These are phyloP conservation scores for Silene uniflora DNA, from an alignment of 148 eudicot species.

Conservation along the genomic window DNA sequence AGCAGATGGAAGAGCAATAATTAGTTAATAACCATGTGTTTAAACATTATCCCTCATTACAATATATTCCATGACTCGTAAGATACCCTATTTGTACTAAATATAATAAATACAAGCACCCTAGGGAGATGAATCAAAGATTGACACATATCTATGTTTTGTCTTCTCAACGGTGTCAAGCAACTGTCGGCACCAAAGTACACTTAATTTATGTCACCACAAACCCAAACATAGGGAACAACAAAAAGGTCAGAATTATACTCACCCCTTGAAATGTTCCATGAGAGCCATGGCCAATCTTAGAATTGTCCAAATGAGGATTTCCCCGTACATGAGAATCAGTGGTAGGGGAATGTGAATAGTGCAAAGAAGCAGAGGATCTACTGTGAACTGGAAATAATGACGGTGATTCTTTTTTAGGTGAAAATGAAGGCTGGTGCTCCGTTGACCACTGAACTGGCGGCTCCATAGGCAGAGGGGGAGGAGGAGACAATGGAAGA, in stretches of 20 bases:
- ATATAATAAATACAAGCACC: too few species aligned
- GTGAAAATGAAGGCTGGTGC: slow-evolving; percentile 34
- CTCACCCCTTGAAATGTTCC: slow-evolving; percentile 44
- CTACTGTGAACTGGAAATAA: slow-evolving; percentile 49
- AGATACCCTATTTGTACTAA: too few species aligned
- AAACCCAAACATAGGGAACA: background rate
- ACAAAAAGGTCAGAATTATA: background rate
- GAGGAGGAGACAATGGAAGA: slow-evolving; percentile 76
- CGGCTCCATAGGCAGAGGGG: slow-evolving; percentile 57
- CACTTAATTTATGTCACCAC: background rate
- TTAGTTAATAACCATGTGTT: too few species aligned
- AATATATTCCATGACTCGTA: too few species aligned
- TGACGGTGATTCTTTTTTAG: slow-evolving; percentile 35
- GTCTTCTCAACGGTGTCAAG: too few species aligned
- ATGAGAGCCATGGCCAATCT: slow-evolving; percentile 31
- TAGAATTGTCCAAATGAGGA: slow-evolving; percentile 30
- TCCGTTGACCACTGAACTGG: slow-evolving; percentile 39
- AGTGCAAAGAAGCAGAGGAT: slow-evolving; percentile 32
- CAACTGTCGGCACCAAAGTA: too few species aligned
- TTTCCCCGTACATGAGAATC: slow-evolving; percentile 36
- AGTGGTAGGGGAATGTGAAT: slow-evolving; percentile 34
- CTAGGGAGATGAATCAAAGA: too few species aligned
- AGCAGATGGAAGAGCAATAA: too few species aligned
- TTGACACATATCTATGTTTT: too few species aligned
- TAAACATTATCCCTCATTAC: too few species aligned